Evolutionary conservation across 768 basidiomycete species (phyloP).

Genomic region (Crepidotus variabilis): DNA sequence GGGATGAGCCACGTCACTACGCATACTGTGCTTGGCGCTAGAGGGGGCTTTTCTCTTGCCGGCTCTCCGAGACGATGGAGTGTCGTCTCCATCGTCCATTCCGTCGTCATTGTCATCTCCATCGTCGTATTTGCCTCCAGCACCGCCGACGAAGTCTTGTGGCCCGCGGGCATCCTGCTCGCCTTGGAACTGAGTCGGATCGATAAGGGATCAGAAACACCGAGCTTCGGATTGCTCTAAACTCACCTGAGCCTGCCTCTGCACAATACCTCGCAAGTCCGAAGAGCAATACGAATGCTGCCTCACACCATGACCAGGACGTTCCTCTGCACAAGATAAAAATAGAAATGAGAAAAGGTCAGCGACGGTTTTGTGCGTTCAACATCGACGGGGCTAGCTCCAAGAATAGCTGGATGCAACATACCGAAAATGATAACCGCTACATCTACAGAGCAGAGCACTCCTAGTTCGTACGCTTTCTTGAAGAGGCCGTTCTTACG

Average conservation of each 20-base stretch:
- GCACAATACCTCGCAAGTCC: slow-evolving; percentile 55
- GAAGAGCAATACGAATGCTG: slow-evolving; percentile 69
- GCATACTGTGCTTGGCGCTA: slow-evolving; percentile 8
- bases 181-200: slow-evolving; percentile 26
- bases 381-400: background rate
- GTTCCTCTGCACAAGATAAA: slow-evolving; percentile 42
- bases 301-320: slow-evolving; percentile 63
- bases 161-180: slow-evolving; percentile 34
- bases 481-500: slow-evolving; percentile 77
- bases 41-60: slow-evolving; percentile 12
- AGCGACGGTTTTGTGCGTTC: background rate
- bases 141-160: slow-evolving; percentile 28
- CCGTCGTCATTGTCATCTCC: slow-evolving; percentile 20
- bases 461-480: slow-evolving; percentile 77
- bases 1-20: slow-evolving; percentile 6
- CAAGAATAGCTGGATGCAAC: slow-evolving; percentile 13
- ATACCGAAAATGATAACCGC: slow-evolving; percentile 72
- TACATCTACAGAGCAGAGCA: slow-evolving; percentile 72
- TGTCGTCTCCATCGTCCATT: slow-evolving; percentile 21
- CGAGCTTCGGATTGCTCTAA: background rate
- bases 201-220: slow-evolving; percentile 9
- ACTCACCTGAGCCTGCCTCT: slow-evolving; percentile 49
- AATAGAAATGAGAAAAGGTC: slow-evolving; percentile 14
- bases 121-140: slow-evolving; percentile 22
- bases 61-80: slow-evolving; percentile 14